Base-by-base conservation (phyloP, 2,329 filamentous ascomycete genomes). In the Cordyceps cicadae region DNA sequence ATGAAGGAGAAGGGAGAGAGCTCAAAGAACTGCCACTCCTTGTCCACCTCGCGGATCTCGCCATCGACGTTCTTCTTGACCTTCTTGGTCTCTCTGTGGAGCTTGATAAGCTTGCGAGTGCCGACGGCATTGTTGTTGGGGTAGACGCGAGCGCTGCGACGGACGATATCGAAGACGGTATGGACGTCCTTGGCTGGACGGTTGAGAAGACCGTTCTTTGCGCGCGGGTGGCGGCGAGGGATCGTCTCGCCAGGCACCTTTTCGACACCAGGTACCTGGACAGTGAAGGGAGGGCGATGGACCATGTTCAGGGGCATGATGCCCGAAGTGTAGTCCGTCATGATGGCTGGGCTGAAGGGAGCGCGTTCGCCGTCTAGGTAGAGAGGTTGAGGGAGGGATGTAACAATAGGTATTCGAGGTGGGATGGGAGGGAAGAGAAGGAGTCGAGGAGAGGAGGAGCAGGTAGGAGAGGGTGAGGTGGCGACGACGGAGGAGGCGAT, bases 11-110 rank as follows among this genome's bases (percentile, higher is more conserved):
- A 96, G 54, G 80, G 79, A 63, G 88, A 87, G 66, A 95, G 85
- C 80, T 96, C 92, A 67, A 90, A 95, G 76, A 87, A 95, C 58
- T 87, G 86, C 92, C 92, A 96, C 73, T 93, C 85, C 84, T 96
- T 96, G 64, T 95, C 89, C 39, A 94, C 85, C 76, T 92, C 84
- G 65, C 81, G 79, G 73, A 91, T 82, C 72, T 89, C 82, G 66
- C 92, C 92, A 69, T 95, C 89, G 62, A 96, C 79, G 55, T 90
- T 81, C 82, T 95, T 96, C 81, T 92, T 88, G 67, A 96, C 79
- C 81, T 91, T 94, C 79, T 93, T 96, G 67, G 83, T 87, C 79
- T 96, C 92, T 68, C 84, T 84, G 75, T 96, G 91, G 52, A 87
- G 85, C 74, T 87, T 81, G 74, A 96, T 74, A 62, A 96, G 81